Evolutionary conservation across 2,329 filamentous ascomycete genomes (phyloP).

Genomic region (Pezicula carpinea): DNA sequence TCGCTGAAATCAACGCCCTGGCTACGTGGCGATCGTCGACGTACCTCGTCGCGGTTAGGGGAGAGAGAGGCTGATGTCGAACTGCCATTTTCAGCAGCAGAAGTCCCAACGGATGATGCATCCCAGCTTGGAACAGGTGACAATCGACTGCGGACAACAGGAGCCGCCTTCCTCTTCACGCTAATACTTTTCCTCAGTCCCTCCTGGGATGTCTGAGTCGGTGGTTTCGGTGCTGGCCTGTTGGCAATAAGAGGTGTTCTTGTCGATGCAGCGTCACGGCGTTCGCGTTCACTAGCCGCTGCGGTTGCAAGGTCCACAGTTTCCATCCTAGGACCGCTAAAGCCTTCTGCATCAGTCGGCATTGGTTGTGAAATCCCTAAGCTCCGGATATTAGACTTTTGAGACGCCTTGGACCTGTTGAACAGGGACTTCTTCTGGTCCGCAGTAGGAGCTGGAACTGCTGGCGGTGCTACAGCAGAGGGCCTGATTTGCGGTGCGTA

Average conservation of each 20-base stretch:
- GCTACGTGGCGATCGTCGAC: constrained; percentile 25
- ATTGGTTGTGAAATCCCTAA: constrained; percentile 28
- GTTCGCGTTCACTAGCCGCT: constrained; percentile 23
- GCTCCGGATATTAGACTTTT: constrained; percentile 19
- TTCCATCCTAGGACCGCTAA: constrained; percentile 19
- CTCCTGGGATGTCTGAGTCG: constrained; percentile 14
- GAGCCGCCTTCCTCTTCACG: constrained; percentile 18
- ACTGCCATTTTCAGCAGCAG: constrained; percentile 16
- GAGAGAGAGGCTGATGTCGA: constrained; percentile 28
- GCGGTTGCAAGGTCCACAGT: constrained; percentile 29
- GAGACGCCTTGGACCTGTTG: constrained; percentile 15
- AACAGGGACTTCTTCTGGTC: constrained; percentile 23
- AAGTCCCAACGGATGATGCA: constrained; percentile 9
- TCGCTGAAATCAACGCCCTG: constrained; percentile 13
- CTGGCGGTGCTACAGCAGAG: constrained; percentile 2
- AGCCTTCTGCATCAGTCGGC: constrained; percentile 6
- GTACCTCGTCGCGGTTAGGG: constrained; percentile 26
- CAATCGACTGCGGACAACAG: constrained; percentile 8
- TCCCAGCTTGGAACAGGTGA: constrained; percentile 14
- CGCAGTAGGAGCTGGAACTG: constrained; percentile 2
- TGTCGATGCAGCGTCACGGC: constrained; percentile 20
- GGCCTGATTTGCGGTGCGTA: constrained; percentile 14
- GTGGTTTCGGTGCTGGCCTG: constrained; percentile 18
- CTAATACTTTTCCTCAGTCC: constrained; percentile 16
- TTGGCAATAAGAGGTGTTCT: constrained; percentile 19